Base-by-base conservation (phyloP, 2,329 filamentous ascomycete genomes). In the Fusarium burgessii region DNA sequence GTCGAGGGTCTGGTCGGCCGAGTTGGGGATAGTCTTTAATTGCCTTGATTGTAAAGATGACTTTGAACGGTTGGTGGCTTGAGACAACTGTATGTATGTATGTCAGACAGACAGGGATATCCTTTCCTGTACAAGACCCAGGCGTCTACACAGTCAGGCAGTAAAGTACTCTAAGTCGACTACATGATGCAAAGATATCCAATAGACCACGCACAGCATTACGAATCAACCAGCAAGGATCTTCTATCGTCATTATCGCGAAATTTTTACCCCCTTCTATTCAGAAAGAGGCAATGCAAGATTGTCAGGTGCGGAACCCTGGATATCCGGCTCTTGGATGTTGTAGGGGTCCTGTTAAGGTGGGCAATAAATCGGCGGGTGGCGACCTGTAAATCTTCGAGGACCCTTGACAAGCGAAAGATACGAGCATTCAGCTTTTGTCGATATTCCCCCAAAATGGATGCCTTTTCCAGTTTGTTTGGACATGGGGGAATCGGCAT, bases 1-100 rank as follows among this genome's bases (percentile, higher is more conserved):
- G 62, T 60, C 55, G 61, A 70, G 72, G 68, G 60, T 58, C 72
- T 50, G 38, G 51, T 57, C 29, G 63, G 55, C 71, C 66, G 59
- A 69, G 71, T 75, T 72, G 51, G 69, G 71, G 40, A 69, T 71
- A 74, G 71, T 40, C 69, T 38, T 73, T 43, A 59, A 73, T 73
- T 75, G 58, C 64, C 73, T 74, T 74, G 73, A 69, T 75, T 62
- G 57, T 67, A 60, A 40, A 72, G 66, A 46, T 60, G 60, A 63
- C 58, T 61, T 56, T 70, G 66, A 62, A 66, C 57, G 69, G 73
- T 74, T 75, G 73, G 71, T 70, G 69, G 61, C 50, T 72, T 71
- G 58, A 33, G 42, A 43, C n/a, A 20, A 41, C n/a, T 51, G 47
- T 33, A 51, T 60, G 49, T 42, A 71, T 70, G 58, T 58, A 61